Evolutionary conservation across 2,329 filamentous ascomycete genomes (phyloP).

Genomic region (Colletotrichum falcatum): DNA sequence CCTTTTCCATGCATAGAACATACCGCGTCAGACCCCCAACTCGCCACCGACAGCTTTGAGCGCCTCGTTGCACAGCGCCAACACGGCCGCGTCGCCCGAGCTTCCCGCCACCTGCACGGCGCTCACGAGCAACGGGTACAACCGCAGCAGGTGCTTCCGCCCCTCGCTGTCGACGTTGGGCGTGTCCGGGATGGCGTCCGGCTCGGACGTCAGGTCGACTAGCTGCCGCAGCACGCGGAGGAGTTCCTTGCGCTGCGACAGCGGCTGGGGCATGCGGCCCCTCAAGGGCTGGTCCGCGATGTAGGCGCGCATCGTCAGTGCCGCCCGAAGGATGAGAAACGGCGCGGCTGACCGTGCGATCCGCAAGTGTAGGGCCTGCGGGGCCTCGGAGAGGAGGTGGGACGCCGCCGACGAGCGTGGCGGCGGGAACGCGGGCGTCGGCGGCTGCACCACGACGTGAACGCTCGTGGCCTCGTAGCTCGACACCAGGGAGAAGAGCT

Average conservation of each 20-base stretch:
- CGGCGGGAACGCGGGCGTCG: constrained; percentile 57
- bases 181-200: constrained; percentile 73
- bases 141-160: constrained; percentile 80
- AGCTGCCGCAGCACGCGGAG: constrained; percentile 76
- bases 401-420: constrained; percentile 35
- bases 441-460: constrained; percentile 56
- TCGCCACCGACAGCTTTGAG: constrained; percentile 73
- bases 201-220: constrained; percentile 75
- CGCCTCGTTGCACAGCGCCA: constrained; percentile 68
- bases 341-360: constrained; percentile 83
- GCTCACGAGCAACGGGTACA: constrained; percentile 82
- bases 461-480: constrained; percentile 57
- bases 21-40: constrained; percentile 54
- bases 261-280: constrained; percentile 88
- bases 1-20: neutral
- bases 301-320: constrained; percentile 84
- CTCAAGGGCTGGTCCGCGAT: constrained; percentile 92
- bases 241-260: constrained; percentile 83
- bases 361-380: constrained; percentile 59
- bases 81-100: constrained; percentile 70
- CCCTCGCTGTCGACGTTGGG: constrained; percentile 65
- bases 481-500: constrained; percentile 78
- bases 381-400: constrained; percentile 45
- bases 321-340: constrained; percentile 84
- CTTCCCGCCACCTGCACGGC: constrained; percentile 69